Evolutionary conservation across 768 basidiomycete genomes (phyloP).

Genomic region (Amanita inopinata): DNA sequence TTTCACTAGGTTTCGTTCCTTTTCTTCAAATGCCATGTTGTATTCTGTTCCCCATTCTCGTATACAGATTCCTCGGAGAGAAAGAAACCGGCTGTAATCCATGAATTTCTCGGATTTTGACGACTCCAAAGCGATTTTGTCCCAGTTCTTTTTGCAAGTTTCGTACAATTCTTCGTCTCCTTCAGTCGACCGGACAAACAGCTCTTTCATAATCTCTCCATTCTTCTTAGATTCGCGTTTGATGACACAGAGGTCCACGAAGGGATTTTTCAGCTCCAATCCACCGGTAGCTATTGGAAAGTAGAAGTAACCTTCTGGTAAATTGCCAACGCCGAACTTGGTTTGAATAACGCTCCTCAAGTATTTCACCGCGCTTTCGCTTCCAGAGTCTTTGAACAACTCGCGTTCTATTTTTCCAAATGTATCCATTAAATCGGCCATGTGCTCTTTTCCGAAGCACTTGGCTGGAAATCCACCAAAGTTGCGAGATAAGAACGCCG

Average conservation of each 20-base stretch:
- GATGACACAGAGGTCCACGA: conserved; percentile 16
- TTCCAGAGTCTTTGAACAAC: conserved; percentile 17
- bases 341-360: conserved; percentile 14
- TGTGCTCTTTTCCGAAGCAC: conserved; percentile 22
- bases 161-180: conserved; percentile 20
- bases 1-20: neutral
- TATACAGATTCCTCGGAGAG: conserved; percentile 12
- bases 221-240: conserved; percentile 19
- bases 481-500: conserved; percentile 27
- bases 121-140: neutral
- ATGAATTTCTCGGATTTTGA: conserved; percentile 10
- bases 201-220: conserved; percentile 8
- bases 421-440: conserved; percentile 23
- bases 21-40: conserved; percentile 3
- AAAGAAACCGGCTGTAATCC: conserved; percentile 10
- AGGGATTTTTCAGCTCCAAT: conserved; percentile 23
- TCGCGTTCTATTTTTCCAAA: conserved; percentile 24
- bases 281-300: conserved; percentile 28
- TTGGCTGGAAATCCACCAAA: conserved; percentile 25
- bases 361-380: conserved; percentile 16
- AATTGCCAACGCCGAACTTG: conserved; percentile 21
- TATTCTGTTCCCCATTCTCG: conserved; percentile 10
- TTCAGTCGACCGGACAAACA: conserved; percentile 16
- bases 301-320: conserved; percentile 33
- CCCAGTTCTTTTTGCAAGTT: conserved; percentile 15